Percentiles rank a stretch among this genome's conserved stretches.
These are phyloP conservation scores for Collybia sordida DNA, from an alignment of 768 basidiomycete genomes.

Conservation along the genomic window DNA sequence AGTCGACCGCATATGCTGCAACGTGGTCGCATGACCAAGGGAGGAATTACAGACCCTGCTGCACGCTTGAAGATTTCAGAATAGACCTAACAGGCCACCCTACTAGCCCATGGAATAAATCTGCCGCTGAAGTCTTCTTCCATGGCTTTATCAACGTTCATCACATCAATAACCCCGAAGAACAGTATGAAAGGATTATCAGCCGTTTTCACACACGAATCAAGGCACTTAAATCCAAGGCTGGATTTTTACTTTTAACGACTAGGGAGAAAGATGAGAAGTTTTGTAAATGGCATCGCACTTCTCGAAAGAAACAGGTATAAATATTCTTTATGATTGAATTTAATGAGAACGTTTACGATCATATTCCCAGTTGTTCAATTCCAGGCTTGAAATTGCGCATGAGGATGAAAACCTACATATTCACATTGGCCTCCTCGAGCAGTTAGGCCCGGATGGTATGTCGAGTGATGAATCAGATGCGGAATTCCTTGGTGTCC, in stretches of 20 bases:
- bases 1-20: too few relatives aligned
- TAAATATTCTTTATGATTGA: not conserved
- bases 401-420: not conserved
- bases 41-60: too few relatives aligned
- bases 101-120: not conserved
- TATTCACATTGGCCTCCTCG: not conserved
- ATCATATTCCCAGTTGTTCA: not conserved
- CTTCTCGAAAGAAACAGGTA: not conserved
- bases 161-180: too few relatives aligned
- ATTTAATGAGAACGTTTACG: too few relatives aligned
- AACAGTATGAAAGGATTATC: not conserved
- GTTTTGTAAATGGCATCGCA: too few relatives aligned
- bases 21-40: too few relatives aligned
- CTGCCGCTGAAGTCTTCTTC: not conserved
- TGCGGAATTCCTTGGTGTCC: not conserved
- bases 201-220: not conserved
- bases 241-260: too few relatives aligned
- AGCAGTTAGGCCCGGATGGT: not conserved
- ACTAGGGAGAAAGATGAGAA: too few relatives aligned
- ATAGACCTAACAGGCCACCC: not conserved
- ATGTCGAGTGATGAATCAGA: not conserved
- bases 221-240: not conserved
- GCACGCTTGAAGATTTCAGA: not conserved
- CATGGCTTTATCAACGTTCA: not conserved
- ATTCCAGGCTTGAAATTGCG: not conserved